Evolutionary conservation across 2,329 filamentous ascomycete species (phyloP), one percentile per base, ranked within the genome.

Genomic region (Monilinia vaccinii-corymbosi): DNA sequence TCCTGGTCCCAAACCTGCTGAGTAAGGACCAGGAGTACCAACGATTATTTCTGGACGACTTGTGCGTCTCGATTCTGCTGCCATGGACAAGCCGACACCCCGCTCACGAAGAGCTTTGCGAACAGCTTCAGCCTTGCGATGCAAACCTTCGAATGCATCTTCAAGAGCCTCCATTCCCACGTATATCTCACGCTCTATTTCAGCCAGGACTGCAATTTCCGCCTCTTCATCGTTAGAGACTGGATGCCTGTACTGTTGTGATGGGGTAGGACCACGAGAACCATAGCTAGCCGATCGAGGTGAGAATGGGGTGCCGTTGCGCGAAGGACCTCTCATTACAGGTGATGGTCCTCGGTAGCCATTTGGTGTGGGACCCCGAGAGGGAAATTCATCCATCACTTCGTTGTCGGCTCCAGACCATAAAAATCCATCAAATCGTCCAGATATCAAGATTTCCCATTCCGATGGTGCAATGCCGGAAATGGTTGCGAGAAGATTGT

Each of bases 401-500:
- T 82, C 80, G n/a, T 67, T 72, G 57, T 97, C 92, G 8, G 90
- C 91, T 25, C 93, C 93, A 48, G 91, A 96, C 84, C 93, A 96
- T 23, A 97, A 79, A 75, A 97, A 97, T 4, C 93, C 93, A 70
- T 97, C 92, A 68, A 97, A 97, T 32, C 93, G 88, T 32, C 93
- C 93, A 0, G 93, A 97, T 5, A 88, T 90, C 14, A 97, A 79
- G 59, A 97, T 96, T 64, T 97, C 93, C 93, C 93, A 97, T 73
- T 97, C 93, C n/a, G 89, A 88, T 50, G 86, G 83, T 70, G 88
- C 94, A 67, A 97, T 94, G 56, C 92, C 90, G 40, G 89, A 86
- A 53, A 97, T 80, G 0, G 93, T 96, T 45, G 90, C 86, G 3
- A 97, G 83, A 36, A 96, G 84, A 69, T 94, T 88, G 72, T 97